phyloP scores from a whole-genome alignment of 192 early-diverging fungal species.

The Coemansia biformis region DNA sequence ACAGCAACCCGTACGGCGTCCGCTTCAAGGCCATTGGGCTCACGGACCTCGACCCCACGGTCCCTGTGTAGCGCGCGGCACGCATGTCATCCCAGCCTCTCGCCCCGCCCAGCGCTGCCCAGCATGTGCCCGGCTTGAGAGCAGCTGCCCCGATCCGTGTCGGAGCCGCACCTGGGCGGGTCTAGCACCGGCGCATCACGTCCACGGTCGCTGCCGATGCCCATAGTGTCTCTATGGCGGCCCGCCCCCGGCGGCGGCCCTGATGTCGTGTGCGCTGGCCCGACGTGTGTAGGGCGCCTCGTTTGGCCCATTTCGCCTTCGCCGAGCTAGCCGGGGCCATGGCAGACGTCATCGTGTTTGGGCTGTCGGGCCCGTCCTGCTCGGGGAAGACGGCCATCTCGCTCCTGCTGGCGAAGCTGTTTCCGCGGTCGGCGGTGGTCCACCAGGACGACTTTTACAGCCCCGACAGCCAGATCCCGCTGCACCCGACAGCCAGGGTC shows the following conservation, averaged over 20 bases:
- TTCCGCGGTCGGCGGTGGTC: slow-evolving; percentile 56
- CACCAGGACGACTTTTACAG: slow-evolving; percentile 78
- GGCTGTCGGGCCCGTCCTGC: slow-evolving; percentile 58
- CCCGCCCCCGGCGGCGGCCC: too few relatives aligned
- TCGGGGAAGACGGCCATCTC: slow-evolving; percentile 69
- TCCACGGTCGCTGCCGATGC: too few relatives aligned
- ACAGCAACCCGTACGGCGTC: slow-evolving; percentile 29
- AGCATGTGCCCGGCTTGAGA: too few relatives aligned
- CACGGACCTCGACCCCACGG: slow-evolving; percentile 26
- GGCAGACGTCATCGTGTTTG: slow-evolving; percentile 34
- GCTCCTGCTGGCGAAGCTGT: slow-evolving; percentile 52
- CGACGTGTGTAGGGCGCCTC: too few relatives aligned
- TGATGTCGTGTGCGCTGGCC: too few relatives aligned
- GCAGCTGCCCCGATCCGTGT: too few relatives aligned
- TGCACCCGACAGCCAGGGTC: slow-evolving; percentile 51
- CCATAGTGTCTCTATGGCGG: too few relatives aligned
- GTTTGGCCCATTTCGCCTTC: too few relatives aligned
- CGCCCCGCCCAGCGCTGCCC: too few relatives aligned
- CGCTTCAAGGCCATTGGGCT: slow-evolving; percentile 22
- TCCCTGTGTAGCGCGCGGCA: slow-evolving; percentile 10
- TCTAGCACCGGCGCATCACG: too few relatives aligned
- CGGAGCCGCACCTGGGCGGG: too few relatives aligned
- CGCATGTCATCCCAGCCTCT: not conserved
- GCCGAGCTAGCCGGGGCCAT: slow-evolving; percentile 1
- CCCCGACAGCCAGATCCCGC: slow-evolving; percentile 62